Percentiles rank a stretch among this genome's conserved stretches.
Conservation (phyloP, 345 rosid genomes). For the Sapria himalayana region DNA sequence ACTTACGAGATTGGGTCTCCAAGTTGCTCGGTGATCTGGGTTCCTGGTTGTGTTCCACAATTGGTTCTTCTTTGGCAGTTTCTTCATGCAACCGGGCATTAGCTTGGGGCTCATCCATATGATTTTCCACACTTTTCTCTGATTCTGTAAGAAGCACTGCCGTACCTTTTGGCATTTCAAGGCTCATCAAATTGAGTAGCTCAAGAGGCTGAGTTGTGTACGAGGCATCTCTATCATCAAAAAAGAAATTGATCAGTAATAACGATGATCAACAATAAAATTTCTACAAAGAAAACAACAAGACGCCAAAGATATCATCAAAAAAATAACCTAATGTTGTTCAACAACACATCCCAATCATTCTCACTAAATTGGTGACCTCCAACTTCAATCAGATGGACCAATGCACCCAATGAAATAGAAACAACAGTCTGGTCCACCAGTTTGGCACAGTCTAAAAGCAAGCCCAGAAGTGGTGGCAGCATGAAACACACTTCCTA, state of each 20-base stretch:
- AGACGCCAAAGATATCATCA: too few species aligned
- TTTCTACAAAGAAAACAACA: too few species aligned
- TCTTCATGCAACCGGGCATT: too few species aligned
- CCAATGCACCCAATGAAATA: slow-evolving; percentile 83
- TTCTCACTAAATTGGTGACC: slow-evolving; percentile 90
- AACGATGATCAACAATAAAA: too few species aligned
- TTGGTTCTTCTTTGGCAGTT: too few species aligned
- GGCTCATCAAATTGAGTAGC: slow-evolving; percentile 58
- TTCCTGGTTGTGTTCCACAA: slow-evolving; percentile 18
- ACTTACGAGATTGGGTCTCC: too few species aligned
- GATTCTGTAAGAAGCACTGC: slow-evolving; percentile 19
- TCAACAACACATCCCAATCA: slow-evolving; percentile 92
- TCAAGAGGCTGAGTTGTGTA: slow-evolving; percentile 95
- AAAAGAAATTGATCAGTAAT: slow-evolving; percentile 6
- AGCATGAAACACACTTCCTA: slow-evolving; percentile 99
- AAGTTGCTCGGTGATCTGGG: slow-evolving; percentile 16
- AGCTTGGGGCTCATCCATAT: slow-evolving; percentile 16
- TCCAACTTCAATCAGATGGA: slow-evolving; percentile 96
- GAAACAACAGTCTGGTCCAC: slow-evolving; percentile 96
- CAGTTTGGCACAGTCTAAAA: slow-evolving; percentile 90
- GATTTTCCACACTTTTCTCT: slow-evolving; percentile 22
- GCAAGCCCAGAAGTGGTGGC: slow-evolving; percentile 80
- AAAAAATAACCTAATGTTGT: slow-evolving; percentile 93
- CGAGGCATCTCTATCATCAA: slow-evolving; percentile 59
- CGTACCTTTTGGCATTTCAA: slow-evolving; percentile 27